Conservation (phyloP, 495 filamentous ascomycete genomes). For the Hypomontagnella submonticulosa region DNA sequence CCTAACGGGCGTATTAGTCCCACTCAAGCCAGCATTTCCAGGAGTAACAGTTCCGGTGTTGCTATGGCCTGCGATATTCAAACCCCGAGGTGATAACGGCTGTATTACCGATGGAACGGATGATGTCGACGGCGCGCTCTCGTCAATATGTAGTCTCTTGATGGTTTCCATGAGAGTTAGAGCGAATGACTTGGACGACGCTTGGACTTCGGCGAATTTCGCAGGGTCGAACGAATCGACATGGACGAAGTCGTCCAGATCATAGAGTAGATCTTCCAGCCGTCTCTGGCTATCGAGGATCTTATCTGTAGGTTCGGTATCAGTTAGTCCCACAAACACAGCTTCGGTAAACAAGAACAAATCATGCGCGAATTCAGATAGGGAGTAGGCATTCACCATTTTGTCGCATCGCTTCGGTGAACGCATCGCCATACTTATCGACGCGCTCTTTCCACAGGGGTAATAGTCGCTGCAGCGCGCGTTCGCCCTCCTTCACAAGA, state of each 20-base stretch:
- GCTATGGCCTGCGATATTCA: slow-evolving; percentile 14
- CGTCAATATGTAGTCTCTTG: slow-evolving; percentile 45
- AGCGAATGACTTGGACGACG: slow-evolving; percentile 51
- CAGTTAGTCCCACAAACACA: slow-evolving; percentile 4
- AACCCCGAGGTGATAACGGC: slow-evolving; percentile 13
- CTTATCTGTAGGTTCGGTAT: slow-evolving; percentile 32
- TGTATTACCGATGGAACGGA: slow-evolving; percentile 26
- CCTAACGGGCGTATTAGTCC: slow-evolving; percentile 20
- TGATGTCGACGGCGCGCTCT: slow-evolving; percentile 12
- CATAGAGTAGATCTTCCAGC: slow-evolving; percentile 54
- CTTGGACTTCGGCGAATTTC: slow-evolving; percentile 49
- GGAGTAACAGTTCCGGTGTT: slow-evolving; percentile 22
- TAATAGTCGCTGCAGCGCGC: slow-evolving; percentile 49
- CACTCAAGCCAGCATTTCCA: slow-evolving; percentile 18
- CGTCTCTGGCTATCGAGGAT: slow-evolving; percentile 48
- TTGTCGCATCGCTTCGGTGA: slow-evolving; percentile 49
- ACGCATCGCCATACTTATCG: slow-evolving; percentile 49
- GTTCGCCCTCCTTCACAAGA: slow-evolving; percentile 50
- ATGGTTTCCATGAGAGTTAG: slow-evolving; percentile 52
- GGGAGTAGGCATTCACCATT: slow-evolving; percentile 45
- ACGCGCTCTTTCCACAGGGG: slow-evolving; percentile 51
- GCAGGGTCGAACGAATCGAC: slow-evolving; percentile 48
- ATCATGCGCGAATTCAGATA: slow-evolving; percentile 3
- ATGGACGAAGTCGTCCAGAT: slow-evolving; percentile 52
- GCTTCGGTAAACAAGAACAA: background rate